Evolutionary conservation across 441 rosid genomes (phyloP).

Genomic region (Adansonia rubrostipa): DNA sequence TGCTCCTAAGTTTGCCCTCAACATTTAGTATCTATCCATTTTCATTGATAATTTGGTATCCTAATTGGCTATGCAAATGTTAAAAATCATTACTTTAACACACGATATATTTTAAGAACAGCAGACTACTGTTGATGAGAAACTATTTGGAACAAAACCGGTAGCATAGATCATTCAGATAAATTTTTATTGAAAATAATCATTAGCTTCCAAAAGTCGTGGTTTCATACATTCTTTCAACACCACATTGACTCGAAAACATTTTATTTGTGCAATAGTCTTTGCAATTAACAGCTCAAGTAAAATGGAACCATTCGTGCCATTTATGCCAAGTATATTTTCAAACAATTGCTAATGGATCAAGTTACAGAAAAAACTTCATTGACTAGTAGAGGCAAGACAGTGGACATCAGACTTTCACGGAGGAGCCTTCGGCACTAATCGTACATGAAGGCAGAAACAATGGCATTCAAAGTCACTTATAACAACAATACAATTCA

Average conservation of each 20-base stretch:
- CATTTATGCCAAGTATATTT: background rate
- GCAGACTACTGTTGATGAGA: background rate
- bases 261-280: background rate
- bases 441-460: background rate
- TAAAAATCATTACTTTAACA: background rate
- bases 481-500: background rate
- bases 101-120: background rate
- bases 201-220: background rate
- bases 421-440: background rate
- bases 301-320: background rate
- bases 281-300: background rate
- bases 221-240: background rate
- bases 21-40: background rate
- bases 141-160: constrained; percentile 13
- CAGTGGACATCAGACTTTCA: background rate
- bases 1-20: background rate
- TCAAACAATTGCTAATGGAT: constrained; percentile 5
- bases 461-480: background rate
- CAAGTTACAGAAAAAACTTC: background rate
- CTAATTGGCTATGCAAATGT: background rate
- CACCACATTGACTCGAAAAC: background rate
- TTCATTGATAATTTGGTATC: background rate
- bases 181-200: background rate
- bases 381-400: background rate
- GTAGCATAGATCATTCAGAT: background rate